Percentiles rank a stretch among this genome's conserved stretches.
Conservation (phyloP, 306 rosid genomes). For the Lithocarpus polystachyus region DNA sequence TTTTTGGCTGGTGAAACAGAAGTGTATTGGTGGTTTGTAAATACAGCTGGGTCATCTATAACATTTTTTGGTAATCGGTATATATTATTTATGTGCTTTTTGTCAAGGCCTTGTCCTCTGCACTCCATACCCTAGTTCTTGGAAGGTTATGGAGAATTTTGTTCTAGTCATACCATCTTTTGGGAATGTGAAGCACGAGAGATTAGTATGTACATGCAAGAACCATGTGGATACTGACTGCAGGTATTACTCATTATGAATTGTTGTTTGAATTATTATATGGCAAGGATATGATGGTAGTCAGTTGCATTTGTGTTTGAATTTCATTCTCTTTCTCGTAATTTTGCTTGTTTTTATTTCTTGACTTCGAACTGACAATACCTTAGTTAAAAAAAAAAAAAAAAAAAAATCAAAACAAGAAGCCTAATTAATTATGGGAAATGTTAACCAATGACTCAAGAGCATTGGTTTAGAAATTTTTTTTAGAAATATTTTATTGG, state of each 20-base stretch:
- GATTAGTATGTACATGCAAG: background rate
- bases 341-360: background rate
- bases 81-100: background rate
- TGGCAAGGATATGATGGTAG: background rate
- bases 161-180: background rate
- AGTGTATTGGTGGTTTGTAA: background rate
- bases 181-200: background rate
- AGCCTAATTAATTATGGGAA: background rate
- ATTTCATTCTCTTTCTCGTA: background rate
- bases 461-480: too few relatives aligned
- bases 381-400: background rate
- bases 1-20: background rate
- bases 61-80: background rate
- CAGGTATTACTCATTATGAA: background rate
- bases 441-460: too few relatives aligned
- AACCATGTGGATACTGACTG: background rate
- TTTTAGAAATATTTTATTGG: too few relatives aligned
- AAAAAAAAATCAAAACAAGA: background rate
- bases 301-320: background rate
- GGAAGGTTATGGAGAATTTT: background rate
- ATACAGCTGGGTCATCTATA: background rate
- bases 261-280: background rate
- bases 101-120: background rate
- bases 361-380: background rate
- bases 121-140: background rate